Evolutionary conservation across 1,139 yeast species (phyloP).

Genomic region (Candida sp.): DNA sequence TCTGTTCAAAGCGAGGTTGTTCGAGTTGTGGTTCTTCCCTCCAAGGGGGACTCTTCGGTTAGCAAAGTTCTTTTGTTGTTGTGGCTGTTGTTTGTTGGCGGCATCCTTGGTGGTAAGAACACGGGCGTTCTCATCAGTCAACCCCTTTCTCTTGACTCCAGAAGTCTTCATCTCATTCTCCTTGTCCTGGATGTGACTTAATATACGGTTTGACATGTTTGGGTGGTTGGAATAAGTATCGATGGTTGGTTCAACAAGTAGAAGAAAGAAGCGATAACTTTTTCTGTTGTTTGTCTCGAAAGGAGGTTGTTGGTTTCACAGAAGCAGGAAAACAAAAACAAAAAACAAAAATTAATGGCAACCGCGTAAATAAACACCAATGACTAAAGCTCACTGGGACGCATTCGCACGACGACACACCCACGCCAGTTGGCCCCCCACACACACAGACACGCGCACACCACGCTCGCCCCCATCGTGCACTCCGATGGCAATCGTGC

Average conservation of each 20-base stretch:
- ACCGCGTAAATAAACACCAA: background rate
- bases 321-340: background rate
- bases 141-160: constrained; percentile 3
- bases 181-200: constrained; percentile 4
- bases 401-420: background rate
- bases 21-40: constrained; percentile 49
- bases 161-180: constrained; percentile 5
- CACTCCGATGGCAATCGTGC: no score
- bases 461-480: no score
- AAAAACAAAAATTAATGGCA: background rate
- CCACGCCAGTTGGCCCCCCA: no score
- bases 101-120: constrained; percentile 1
- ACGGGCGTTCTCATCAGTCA: constrained; percentile 3
- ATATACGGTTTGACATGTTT: constrained; percentile 6
- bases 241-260: background rate
- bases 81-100: background rate
- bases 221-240: background rate
- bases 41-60: constrained; percentile 47
- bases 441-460: background rate
- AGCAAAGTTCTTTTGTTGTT: constrained; percentile 7
- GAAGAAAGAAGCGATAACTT: background rate
- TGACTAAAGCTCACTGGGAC: no score
- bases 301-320: background rate
- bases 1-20: constrained; percentile 32
- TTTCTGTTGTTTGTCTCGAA: background rate